phyloP scores from a whole-genome alignment of 1,284 basidiomycete species.

The Cutaneotrichosporon sp. region DNA sequence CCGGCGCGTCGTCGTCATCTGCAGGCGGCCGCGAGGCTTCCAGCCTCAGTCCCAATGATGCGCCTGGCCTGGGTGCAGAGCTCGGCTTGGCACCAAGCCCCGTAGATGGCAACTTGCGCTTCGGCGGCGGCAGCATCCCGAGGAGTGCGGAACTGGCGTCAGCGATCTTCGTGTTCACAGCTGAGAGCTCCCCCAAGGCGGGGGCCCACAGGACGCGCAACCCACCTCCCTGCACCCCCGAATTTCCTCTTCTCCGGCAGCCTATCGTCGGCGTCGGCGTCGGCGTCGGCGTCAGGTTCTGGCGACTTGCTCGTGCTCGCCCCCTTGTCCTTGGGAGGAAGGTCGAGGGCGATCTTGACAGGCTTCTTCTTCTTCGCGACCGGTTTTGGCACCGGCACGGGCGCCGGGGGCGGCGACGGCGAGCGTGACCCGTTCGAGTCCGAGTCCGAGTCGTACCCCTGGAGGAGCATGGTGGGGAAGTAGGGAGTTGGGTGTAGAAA shows the following conservation, averaged over 20 bases:
- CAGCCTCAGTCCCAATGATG: conserved; percentile 2
- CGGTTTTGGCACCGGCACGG: conserved; percentile 13
- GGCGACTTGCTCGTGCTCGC: not conserved
- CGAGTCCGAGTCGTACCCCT: conserved; percentile 51
- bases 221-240: conserved; percentile 21
- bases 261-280: not conserved
- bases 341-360: conserved; percentile 49
- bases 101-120: conserved; percentile 41
- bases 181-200: too few species aligned
- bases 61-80: not conserved
- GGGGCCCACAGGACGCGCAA: not conserved
- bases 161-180: too few species aligned
- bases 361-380: conserved; percentile 38
- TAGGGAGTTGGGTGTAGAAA: not conserved
- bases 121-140: conserved; percentile 52
- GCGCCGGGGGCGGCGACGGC: not conserved
- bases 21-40: not conserved
- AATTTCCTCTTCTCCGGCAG: conserved; percentile 30
- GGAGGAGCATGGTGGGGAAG: conserved; percentile 40
- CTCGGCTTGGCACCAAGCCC: not conserved
- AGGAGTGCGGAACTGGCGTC: conserved; percentile 43
- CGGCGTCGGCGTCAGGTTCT: not conserved
- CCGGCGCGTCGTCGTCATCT: conserved; percentile 31
- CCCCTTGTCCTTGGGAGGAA: conserved; percentile 26
- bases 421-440: conserved; percentile 34